Percentiles rank a stretch among this genome's conserved stretches.
Evolutionary conservation across 495 filamentous ascomycete genomes (phyloP).

Genomic region (Aspergillus homomorphus): DNA sequence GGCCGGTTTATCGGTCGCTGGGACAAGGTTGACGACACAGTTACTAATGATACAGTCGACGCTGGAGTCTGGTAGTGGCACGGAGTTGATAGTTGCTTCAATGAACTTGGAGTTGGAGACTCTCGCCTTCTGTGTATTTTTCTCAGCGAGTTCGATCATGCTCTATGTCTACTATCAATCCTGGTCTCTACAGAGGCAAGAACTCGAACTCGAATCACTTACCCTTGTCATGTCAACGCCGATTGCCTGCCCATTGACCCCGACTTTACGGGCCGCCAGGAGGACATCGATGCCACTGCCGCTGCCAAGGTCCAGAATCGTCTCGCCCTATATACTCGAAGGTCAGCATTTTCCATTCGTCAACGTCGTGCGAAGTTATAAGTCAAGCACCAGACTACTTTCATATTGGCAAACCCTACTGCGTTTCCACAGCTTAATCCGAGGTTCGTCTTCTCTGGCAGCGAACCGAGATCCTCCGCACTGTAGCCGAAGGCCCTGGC

Average conservation of each 20-base stretch:
- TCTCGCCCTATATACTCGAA: slow-evolving; percentile 45
- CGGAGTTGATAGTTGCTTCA: slow-evolving; percentile 46
- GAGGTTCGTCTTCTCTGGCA: slow-evolving; percentile 54
- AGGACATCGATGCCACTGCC: slow-evolving; percentile 63
- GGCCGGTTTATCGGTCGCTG: slow-evolving; percentile 47
- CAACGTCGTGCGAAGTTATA: background rate
- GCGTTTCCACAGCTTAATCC: slow-evolving; percentile 64
- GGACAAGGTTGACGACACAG: slow-evolving; percentile 61
- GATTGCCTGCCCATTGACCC: slow-evolving; percentile 47
- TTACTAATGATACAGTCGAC: slow-evolving; percentile 59
- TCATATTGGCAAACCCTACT: slow-evolving; percentile 48
- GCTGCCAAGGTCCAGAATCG: slow-evolving; percentile 56
- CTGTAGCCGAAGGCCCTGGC: slow-evolving; percentile 59
- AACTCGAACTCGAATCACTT: background rate
- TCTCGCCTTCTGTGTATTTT: slow-evolving; percentile 26
- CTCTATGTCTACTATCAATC: slow-evolving; percentile 32
- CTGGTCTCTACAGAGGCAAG: background rate
- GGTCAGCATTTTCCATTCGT: background rate
- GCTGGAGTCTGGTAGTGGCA: slow-evolving; percentile 33
- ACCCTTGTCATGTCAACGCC: slow-evolving; percentile 64
- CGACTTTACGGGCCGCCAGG: slow-evolving; percentile 53
- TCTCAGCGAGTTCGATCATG: slow-evolving; percentile 50
- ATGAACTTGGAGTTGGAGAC: slow-evolving; percentile 46
- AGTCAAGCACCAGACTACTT: slow-evolving; percentile 20
- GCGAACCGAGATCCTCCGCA: slow-evolving; percentile 46